Evolutionary conservation across 371 early-diverging fungal species (phyloP).

Genomic region (Mucor velutinosus): DNA sequence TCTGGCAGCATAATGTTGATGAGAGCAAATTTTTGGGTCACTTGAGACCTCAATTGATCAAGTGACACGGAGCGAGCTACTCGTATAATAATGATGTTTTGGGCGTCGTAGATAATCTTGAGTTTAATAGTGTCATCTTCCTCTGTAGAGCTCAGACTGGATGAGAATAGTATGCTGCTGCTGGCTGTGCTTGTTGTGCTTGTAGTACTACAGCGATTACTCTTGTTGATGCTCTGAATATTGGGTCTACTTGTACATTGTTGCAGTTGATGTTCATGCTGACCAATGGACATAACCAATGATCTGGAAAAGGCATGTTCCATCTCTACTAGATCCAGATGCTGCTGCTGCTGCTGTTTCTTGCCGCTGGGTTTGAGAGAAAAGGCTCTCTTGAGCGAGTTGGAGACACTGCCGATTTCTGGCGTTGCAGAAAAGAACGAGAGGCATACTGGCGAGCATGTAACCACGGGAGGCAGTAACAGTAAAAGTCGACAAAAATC

Average conservation of each 20-base stretch:
- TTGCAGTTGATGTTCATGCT: neutral
- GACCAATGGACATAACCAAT: neutral
- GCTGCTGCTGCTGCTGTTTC: neutral
- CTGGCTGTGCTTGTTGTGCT: constrained; percentile 1
- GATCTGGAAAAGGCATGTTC: neutral
- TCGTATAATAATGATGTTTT: constrained; percentile 19
- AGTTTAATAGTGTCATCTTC: constrained; percentile 10
- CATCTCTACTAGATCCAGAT: neutral
- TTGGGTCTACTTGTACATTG: neutral
- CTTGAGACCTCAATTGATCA: neutral
- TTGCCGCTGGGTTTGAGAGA: neutral
- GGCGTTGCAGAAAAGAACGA: constrained; percentile 3
- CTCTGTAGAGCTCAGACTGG: constrained; percentile 6
- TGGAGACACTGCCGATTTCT: neutral
- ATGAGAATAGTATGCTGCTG: neutral
- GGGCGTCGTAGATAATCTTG: constrained; percentile 15
- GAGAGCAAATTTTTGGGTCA: constrained; percentile 19
- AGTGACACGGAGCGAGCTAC: constrained; percentile 6
- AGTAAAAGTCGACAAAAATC: constrained; percentile 5
- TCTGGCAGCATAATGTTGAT: neutral
- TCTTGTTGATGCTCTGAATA: neutral
- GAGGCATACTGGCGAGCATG: neutral
- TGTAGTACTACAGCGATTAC: neutral
- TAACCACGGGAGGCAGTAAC: neutral
- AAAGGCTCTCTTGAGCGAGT: neutral